Evolutionary conservation across 257 asterid species (phyloP).

Genomic region (Solanum virginianum): DNA sequence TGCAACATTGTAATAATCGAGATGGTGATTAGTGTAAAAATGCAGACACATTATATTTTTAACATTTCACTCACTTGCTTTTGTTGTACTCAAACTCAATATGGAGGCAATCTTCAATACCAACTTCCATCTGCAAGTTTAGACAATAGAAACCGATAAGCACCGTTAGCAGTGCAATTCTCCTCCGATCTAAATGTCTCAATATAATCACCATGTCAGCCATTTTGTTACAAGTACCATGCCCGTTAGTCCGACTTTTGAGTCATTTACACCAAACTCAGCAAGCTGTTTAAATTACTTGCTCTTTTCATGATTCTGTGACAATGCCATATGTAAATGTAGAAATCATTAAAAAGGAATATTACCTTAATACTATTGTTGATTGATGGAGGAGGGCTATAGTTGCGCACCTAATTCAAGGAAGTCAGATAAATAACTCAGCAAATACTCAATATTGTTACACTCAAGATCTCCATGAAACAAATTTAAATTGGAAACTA

Average conservation of each 20-base stretch:
- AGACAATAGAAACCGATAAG: neutral
- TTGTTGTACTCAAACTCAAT: constrained; percentile 97
- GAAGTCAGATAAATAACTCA: constrained; percentile 1
- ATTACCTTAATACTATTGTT: constrained; percentile 94
- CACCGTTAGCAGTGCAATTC: neutral
- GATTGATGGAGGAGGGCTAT: constrained; percentile 59
- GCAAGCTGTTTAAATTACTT: constrained; percentile 5
- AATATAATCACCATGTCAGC: neutral
- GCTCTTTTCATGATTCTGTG: neutral
- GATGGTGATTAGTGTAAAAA: neutral
- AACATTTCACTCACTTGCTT: constrained; percentile 60
- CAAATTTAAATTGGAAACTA: neutral
- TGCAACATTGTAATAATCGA: neutral
- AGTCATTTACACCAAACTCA: neutral
- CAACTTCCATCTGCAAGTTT: constrained; percentile 89
- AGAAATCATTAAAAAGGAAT: neutral
- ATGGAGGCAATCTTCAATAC: constrained; percentile 98
- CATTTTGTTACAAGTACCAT: neutral
- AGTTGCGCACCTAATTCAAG: constrained; percentile 69
- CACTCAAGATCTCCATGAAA: neutral
- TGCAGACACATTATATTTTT: neutral
- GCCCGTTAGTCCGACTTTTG: neutral
- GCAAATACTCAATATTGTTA: constrained; percentile 1
- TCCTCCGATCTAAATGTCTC: neutral
- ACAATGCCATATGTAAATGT: neutral